Base-by-base conservation (phyloP, 345 rosid species). In the Barbarea vulgaris region DNA sequence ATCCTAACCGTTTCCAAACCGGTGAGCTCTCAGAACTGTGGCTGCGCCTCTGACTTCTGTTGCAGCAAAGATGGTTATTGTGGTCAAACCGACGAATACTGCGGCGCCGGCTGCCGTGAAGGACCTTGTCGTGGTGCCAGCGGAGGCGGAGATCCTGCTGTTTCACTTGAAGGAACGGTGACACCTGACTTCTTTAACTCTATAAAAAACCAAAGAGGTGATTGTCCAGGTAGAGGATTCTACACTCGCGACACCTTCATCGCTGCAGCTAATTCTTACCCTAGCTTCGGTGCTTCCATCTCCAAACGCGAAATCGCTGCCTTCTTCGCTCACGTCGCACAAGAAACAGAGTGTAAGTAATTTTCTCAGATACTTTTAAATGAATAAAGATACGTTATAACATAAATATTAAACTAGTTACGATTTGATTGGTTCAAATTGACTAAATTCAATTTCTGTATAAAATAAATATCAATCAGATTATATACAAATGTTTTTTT, bases 251-350 rank as follows among this genome's bases (percentile, higher is more conserved):
- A 76, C 11, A 76, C 79, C 3, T 89, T 92, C 74, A 80, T 89
- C 0, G 65, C 70, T 0, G 97, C 93, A 13, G 73, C 81, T 3
- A 36, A 52, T 17, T 72, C 87, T 0, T 90, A 69, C 21, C 67
- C 88, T n/a, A 60, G 56, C 42, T 92, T 92, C 39, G 96, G 91
- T 54, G 77, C 31, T n/a, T 85, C 84, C 10, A 87, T 82, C 47
- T 80, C 87, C 5, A 86, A 79, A 70, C 89, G 97, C 8, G 93
- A 89, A 70, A 86, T 91, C 30, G 97, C 95, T 10, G 94, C 91
- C 6, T 88, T 87, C 79, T 92, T 92, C 44, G 96, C 94, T 6
- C 96, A 92, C 47, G 87, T 80, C 69, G 87, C 94, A 0, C 96
- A 88, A 12, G 94, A 90, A 67, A 92, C 96, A 79, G 86, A 75